Evolutionary conservation across 768 basidiomycete genomes (phyloP), one percentile per base, ranked within the genome.

Genomic region (Lentinula aciculospora): DNA sequence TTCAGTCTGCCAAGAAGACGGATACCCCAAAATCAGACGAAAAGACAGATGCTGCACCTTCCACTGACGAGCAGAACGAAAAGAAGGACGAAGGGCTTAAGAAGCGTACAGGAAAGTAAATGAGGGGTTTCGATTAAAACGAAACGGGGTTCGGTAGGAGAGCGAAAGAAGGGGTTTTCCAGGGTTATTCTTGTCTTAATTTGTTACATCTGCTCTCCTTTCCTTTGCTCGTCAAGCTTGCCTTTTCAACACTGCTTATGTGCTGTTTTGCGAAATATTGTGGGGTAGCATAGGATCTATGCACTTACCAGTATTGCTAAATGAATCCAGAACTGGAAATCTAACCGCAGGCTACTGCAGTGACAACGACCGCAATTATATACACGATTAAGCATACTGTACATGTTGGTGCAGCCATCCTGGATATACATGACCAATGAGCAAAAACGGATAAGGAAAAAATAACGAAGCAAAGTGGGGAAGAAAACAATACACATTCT

Each of bases 21-120:
- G 89, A 89, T 61, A 79, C 81, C 0, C 72, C 81, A 21, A 77
- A 83, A 9, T 72, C 81, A 3, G 84, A 83, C 74, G 82, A 87
- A 79, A 77, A 78, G 74, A 73, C 76, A 23, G 82, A 86, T 37
- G 72, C 76, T 42, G 79, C 83, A 3, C 85, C 89, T 56, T 86
- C 89, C 28, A 85, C 86, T 63, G 86, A 80, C 36, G 82, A 84
- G 61, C 86, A 90, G 80, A 84, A 86, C 75, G 82, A 84, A n/a
- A 10, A 44, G 42, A 44, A 89, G 9, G 87, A 89, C 60, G 76
- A 75, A 56, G 61, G 71, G 42, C 70, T 84, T 60, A 93, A 89
- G 81, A 93, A 90, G 79, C 87, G 91, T 42, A 61, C 64, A 37
- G 66, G 60, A 65, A 79, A 76, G 67, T 71, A 65, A n/a, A n/a